phyloP scores from a whole-genome alignment of 2,329 filamentous ascomycete species.

The Penicillium nordicum region DNA sequence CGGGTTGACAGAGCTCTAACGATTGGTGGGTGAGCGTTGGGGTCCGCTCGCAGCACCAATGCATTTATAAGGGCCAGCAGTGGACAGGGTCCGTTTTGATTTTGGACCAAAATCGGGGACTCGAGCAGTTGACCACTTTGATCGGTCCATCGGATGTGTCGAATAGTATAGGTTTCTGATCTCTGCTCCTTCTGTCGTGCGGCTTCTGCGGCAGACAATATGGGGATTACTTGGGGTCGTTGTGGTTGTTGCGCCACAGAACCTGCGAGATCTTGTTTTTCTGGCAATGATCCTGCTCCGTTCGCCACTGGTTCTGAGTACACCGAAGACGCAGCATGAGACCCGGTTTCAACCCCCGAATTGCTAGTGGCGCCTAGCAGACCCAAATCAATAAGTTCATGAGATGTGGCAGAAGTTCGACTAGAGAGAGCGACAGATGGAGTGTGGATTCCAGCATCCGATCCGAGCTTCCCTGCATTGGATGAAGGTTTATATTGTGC shows the following conservation, averaged over 20 bases:
- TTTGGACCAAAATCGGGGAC: conserved; percentile 89
- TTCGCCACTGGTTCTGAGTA: conserved; percentile 8
- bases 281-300: background rate
- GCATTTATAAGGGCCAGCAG: conserved; percentile 91
- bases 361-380: background rate
- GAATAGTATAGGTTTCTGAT: conserved; percentile 85
- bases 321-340: conserved; percentile 12
- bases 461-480: conserved; percentile 12
- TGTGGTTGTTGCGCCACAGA: background rate
- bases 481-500: conserved; percentile 4
- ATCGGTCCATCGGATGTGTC: conserved; percentile 84
- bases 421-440: conserved; percentile 24
- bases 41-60: conserved; percentile 75
- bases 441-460: conserved; percentile 19
- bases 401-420: conserved; percentile 30
- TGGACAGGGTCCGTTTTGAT: conserved; percentile 91
- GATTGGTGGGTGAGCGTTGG: conserved; percentile 64
- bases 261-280: background rate
- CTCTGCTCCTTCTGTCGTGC: conserved; percentile 45
- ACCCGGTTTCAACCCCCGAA: conserved; percentile 5
- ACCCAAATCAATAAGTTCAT: conserved; percentile 33
- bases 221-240: conserved; percentile 8
- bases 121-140: conserved; percentile 60
- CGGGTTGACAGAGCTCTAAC: conserved; percentile 72
- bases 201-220: conserved; percentile 30